phyloP scores from a whole-genome alignment of 352 stramenopile species.

The Pythium sp. region DNA sequence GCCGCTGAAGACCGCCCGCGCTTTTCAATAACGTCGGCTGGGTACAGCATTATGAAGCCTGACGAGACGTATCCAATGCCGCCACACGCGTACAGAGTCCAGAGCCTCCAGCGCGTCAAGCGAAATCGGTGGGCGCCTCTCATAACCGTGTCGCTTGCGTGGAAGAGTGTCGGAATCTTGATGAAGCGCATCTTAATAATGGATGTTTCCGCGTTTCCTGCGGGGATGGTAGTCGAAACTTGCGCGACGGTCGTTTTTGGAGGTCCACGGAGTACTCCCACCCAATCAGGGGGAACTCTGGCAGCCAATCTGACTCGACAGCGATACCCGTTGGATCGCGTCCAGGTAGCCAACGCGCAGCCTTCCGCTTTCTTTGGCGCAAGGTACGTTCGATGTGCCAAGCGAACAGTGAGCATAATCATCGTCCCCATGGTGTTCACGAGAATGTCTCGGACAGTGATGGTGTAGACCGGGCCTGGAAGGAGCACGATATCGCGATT shows the following conservation, averaged over 20 bases:
- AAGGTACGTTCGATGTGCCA: not conserved
- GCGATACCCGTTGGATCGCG: conserved; percentile 1
- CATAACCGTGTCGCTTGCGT: not conserved
- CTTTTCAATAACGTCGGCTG: not conserved
- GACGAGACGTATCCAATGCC: not conserved
- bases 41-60: not conserved
- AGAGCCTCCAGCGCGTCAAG: not conserved
- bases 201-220: not conserved
- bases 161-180: not conserved
- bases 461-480: not conserved
- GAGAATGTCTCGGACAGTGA: not conserved
- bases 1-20: not conserved
- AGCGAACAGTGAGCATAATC: not conserved
- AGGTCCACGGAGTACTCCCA: not conserved
- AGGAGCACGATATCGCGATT: not conserved
- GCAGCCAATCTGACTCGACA: not conserved
- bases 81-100: not conserved
- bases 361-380: not conserved
- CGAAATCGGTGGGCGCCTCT: not conserved
- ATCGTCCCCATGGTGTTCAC: conserved; percentile 7
- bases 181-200: conserved; percentile 10
- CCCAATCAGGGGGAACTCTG: too few relatives aligned
- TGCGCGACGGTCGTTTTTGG: not conserved
- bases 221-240: not conserved
- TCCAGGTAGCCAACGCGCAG: not conserved